Percentiles rank a stretch among this genome's conserved stretches.
Evolutionary conservation across 805 yeast genomes (phyloP).

Genomic region (Candida maesae): DNA sequence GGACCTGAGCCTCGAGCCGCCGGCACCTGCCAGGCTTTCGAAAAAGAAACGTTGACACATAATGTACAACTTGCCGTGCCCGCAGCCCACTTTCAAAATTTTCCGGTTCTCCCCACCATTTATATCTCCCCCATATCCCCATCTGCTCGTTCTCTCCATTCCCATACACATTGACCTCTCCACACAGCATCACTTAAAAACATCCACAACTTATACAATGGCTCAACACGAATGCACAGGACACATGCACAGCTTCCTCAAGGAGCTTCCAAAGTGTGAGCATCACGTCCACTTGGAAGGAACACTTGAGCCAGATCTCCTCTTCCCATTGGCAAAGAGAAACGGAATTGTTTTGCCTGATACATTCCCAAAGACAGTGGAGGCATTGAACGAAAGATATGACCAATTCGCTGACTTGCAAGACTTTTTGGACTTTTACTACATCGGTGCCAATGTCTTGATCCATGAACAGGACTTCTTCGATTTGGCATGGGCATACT

Average conservation of each 20-base stretch:
- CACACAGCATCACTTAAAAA: too few species aligned
- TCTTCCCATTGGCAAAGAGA: constrained; percentile 65
- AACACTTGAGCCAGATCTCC: constrained; percentile 69
- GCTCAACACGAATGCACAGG: constrained; percentile 31
- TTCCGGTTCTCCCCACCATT: background rate
- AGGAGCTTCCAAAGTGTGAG: constrained; percentile 80
- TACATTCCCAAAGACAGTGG: constrained; percentile 56
- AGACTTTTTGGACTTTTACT: constrained; percentile 75
- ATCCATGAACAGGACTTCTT: constrained; percentile 67
- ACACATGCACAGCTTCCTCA: constrained; percentile 48
- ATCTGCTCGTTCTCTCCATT: too few species aligned
- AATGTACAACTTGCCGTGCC: background rate
- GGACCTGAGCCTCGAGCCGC: background rate
- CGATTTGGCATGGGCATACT: constrained; percentile 74
- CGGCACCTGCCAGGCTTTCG: background rate
- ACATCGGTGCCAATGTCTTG: constrained; percentile 77
- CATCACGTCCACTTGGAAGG: constrained; percentile 86
- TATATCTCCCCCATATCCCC: background rate
- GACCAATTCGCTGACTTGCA: constrained; percentile 62
- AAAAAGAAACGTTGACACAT: constrained; percentile 8
- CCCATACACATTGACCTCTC: background rate
- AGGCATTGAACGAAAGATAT: constrained; percentile 56
- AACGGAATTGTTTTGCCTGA: constrained; percentile 59
- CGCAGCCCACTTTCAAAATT: background rate
- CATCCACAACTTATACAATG: constrained; percentile 7